Evolutionary conservation across 2,329 filamentous ascomycete species (phyloP), one percentile per base, ranked within the genome.

Genomic region (Rhynchosporium graminicola): DNA sequence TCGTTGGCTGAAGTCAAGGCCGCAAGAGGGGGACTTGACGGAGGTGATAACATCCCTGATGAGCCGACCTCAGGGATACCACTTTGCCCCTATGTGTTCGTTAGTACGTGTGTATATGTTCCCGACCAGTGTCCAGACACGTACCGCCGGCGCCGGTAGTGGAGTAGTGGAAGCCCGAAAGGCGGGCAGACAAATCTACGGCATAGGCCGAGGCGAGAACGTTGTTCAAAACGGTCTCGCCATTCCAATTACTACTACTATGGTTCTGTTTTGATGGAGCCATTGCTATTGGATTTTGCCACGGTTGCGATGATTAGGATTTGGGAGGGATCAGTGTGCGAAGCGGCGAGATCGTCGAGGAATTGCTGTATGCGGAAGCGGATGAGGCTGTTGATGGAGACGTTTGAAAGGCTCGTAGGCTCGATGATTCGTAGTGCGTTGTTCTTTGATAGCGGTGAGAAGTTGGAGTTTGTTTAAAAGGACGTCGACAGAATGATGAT

Each of bases 101-200:
- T 72, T 62, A 73, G 69, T 62, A 61, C 63, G 59, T 62, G 54
- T 59, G 8, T 28, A 10, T 50, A 12, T 33, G 13, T 50, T 38
- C 31, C 28, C 36, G 15, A 8, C 9, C n/a, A 6, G 26, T 59
- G 40, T 50, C 9, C 13, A 45, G 15, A 13, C 54, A 77, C 83
- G 65, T 82, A 89, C 87, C 90, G 84, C 88, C 84, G 81, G 86
- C 89, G 85, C 87, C 85, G 82, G 91, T 93, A 91, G 92, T 93
- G 87, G 90, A 96, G 87, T 96, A 97, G 82, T 96, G 92, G 80
- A 95, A 89, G 77, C 90, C 90, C 77, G 88, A 87, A 73, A 97
- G 83, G 75, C 81, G 83, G 77, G 87, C 83, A 71, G 87, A 83
- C 74, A 81, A 80, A 78, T 93, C 87, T 77, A 94, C 91, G 73